Evolutionary conservation across 345 rosid species (phyloP), one percentile per base, ranked within the genome.

Genomic region (Firmiana major): DNA sequence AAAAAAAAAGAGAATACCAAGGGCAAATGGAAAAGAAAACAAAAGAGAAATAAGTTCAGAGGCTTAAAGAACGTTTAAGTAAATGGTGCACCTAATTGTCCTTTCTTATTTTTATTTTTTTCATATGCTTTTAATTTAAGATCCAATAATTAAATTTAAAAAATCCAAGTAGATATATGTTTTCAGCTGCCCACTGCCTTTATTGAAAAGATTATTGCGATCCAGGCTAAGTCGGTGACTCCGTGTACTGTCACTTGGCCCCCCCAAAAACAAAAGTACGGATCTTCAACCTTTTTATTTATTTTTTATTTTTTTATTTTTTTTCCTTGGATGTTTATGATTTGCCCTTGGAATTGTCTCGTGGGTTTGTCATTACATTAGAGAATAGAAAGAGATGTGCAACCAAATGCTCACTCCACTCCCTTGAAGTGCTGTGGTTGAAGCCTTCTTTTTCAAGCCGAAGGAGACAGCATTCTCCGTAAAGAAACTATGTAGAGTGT

Each of bases 301-400:
- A n/a, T n/a, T n/a, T n/a, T n/a, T n/a, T n/a, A n/a, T n/a, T n/a
- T n/a, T n/a, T n/a, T 19, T 0, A 0, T 48, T 36, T 49, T 7
- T 51, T 43, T 57, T 17, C 7, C 8, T 6, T 21, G 15, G 67
- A 24, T 70, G 26, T 28, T 24, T 59, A 26, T 38, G 26, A 19
- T 38, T 55, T 40, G 21, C 53, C 64, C 11, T 74, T 11, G 36
- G 53, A 74, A 0, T 15, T 9, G 77, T 24, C 21, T 7, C 13
- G 4, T 22, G 54, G 40, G 26, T 9, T 49, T 16, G 38, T n/a
- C 22, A 65, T 15, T 43, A 71, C 71, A 75, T n/a, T 63, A 48
- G 22, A 49, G 5, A 9, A 45, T n/a, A 65, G 80, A 81, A 77
- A 65, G 60, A 17, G 83, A 81, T 71, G 51, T 64, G 55, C 79